Evolutionary conservation across 2,329 filamentous ascomycete species (phyloP), one percentile per base, ranked within the genome.

Genomic region (Xylariaceae sp.): DNA sequence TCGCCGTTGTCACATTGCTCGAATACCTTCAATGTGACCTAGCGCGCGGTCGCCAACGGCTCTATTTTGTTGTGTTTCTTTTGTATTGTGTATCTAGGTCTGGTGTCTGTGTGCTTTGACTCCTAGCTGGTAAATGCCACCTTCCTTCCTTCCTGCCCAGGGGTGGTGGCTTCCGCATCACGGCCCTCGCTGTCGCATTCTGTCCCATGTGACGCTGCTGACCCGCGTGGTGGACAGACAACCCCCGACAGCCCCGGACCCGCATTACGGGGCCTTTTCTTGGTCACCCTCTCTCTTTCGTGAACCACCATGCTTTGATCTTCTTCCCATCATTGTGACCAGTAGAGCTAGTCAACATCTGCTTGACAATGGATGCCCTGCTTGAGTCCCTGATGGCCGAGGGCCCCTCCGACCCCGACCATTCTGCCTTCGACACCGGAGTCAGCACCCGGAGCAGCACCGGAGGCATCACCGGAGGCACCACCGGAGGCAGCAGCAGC

Each of bases 191-290:
- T 42, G 43, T 47, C 17, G 36, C 3, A n/a, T 36, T 41, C 19
- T 38, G 46, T 49, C 48, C 45, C 45, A 51, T 41, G 28, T 22
- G 42, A 48, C 16, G 16, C 12, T 41, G 51, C 48, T 49, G 45
- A 50, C 36, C 40, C 19, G 19, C 41, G 13, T 6, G 31, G 13
- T 11, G 13, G 42, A 36, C 39, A 54, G 48, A 45, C 42, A 44
- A 28, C 51, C 53, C 39, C 38, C 47, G 22, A 42, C 34, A n/a
- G n/a, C n/a, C n/a, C n/a, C n/a, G n/a, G n/a, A n/a, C n/a, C n/a
- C n/a, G n/a, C n/a, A n/a, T 28, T 28, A 7, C 22, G 7, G 7
- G 22, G 22, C 4, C 22, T 7, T 28, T 18, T 48, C 34, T 38
- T 44, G 44, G 36, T 38, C 34, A 19, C 34, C 12, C 31, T 39